phyloP scores from a whole-genome alignment of 106 monocot species.

The Allium fistulosum region DNA sequence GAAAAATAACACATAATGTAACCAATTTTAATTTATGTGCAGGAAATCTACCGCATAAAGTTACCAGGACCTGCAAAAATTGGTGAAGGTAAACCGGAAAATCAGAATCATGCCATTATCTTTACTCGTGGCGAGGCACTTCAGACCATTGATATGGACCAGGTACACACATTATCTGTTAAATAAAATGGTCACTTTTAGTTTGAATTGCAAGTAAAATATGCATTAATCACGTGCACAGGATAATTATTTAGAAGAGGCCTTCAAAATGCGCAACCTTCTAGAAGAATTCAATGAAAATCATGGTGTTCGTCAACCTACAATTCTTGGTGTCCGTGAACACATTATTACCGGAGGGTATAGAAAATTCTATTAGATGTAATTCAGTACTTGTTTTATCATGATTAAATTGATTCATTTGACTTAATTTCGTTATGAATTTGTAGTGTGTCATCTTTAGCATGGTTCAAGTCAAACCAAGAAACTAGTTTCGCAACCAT shows the following conservation, averaged over 20 bases:
- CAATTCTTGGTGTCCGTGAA: conserved; percentile 78
- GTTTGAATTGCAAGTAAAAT: background rate
- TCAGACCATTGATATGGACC: conserved; percentile 98
- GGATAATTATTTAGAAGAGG: conserved; percentile 93
- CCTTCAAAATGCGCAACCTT: conserved; percentile 89
- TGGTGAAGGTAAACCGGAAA: conserved; percentile 91
- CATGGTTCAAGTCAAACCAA: conserved; percentile 94
- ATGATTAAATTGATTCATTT: conserved; percentile 3
- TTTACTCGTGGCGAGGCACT: conserved; percentile 92
- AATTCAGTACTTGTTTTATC: background rate
- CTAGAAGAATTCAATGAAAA: conserved; percentile 61
- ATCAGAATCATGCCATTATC: conserved; percentile 83
- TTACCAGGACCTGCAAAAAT: conserved; percentile 74
- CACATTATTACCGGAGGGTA: conserved; percentile 91
- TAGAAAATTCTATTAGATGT: background rate
- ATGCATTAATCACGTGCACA: conserved; percentile 8
- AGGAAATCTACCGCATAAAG: conserved; percentile 68
- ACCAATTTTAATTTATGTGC: conserved; percentile 12
- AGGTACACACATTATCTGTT: conserved; percentile 27
- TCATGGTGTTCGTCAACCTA: conserved; percentile 78
- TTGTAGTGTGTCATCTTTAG: conserved; percentile 81
- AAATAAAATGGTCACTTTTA: background rate
- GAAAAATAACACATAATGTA: too few relatives aligned
- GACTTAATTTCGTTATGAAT: background rate
- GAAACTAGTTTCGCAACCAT: conserved; percentile 93